phyloP scores from a whole-genome alignment of 345 rosid genomes.

The Eutrema yunnanense region DNA sequence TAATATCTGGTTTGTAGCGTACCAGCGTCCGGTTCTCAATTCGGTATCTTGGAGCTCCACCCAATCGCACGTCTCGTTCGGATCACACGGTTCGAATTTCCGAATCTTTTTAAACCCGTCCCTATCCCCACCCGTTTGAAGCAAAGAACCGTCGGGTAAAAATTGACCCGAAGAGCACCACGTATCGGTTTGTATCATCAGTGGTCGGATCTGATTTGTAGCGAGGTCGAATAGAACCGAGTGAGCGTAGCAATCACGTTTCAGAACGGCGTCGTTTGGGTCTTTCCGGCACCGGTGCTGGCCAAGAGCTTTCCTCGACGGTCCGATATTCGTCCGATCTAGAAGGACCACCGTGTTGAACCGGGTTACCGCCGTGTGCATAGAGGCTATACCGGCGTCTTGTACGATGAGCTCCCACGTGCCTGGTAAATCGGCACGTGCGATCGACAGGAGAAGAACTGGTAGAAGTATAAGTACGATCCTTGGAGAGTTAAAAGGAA shows the following conservation, averaged over 20 bases:
- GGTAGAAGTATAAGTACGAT: background rate
- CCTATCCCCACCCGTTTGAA: no score
- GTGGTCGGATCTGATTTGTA: no score
- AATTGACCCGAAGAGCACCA: no score
- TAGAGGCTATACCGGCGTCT: constrained; percentile 81
- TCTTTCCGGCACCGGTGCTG: constrained; percentile 57
- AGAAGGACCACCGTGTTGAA: constrained; percentile 89
- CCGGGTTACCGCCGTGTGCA: constrained; percentile 95
- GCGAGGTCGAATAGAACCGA: no score
- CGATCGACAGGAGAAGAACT: background rate
- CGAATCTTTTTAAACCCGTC: no score
- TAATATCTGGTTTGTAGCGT: no score
- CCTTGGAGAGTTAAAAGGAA: background rate
- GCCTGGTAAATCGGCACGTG: constrained; percentile 62
- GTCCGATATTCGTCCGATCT: constrained; percentile 87
- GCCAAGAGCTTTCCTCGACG: constrained; percentile 50
- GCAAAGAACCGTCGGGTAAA: no score
- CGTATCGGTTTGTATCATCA: no score
- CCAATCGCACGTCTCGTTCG: no score
- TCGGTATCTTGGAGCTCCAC: no score
- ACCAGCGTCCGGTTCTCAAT: no score
- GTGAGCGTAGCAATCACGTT: constrained; percentile 81
- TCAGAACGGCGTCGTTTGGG: constrained; percentile 41
- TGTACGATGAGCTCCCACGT: constrained; percentile 69
- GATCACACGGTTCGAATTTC: no score